Evolutionary conservation across 257 asterid species (phyloP).

Genomic region (Craterostigma plantagineum): DNA sequence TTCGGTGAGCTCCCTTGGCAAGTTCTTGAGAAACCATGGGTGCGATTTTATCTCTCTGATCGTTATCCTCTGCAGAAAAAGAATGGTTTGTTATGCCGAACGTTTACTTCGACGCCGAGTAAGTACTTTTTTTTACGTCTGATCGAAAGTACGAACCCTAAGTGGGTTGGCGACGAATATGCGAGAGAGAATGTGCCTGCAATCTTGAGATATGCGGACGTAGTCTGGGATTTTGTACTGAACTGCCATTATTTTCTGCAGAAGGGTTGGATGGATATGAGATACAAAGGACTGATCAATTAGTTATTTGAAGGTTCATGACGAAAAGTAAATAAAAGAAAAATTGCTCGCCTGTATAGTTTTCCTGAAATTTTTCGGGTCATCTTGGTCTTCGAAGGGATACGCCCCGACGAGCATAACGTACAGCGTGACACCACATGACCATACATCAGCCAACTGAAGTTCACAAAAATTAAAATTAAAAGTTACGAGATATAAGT

Average conservation of each 20-base stretch:
- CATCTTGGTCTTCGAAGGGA: slow-evolving; percentile 90
- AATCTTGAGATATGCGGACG: slow-evolving; percentile 79
- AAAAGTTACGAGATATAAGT: not conserved
- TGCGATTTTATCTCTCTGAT: slow-evolving; percentile 74
- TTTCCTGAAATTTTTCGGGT: slow-evolving; percentile 84
- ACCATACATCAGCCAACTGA: slow-evolving; percentile 96
- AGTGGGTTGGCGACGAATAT: slow-evolving; percentile 69
- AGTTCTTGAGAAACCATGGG: slow-evolving; percentile 84
- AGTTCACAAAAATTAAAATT: no score
- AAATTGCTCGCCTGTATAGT: slow-evolving; percentile 51
- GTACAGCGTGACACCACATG: slow-evolving; percentile 87
- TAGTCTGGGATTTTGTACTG: slow-evolving; percentile 83
- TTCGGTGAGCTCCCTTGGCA: slow-evolving; percentile 63
- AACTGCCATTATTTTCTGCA: slow-evolving; percentile 81
- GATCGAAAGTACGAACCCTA: slow-evolving; percentile 26
- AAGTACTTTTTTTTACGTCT: not conserved
- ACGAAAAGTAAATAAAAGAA: not conserved
- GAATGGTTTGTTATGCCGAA: no score
- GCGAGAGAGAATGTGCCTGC: slow-evolving; percentile 78
- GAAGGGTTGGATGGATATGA: slow-evolving; percentile 5
- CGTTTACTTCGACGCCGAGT: no score
- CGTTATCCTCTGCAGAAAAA: slow-evolving; percentile 60
- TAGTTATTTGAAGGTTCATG: no score
- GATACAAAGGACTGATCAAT: slow-evolving; percentile 5
- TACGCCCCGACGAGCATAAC: slow-evolving; percentile 95